Base-by-base conservation (phyloP, 2,329 filamentous ascomycete species). In the Cladosporium austrohemisphaericum region DNA sequence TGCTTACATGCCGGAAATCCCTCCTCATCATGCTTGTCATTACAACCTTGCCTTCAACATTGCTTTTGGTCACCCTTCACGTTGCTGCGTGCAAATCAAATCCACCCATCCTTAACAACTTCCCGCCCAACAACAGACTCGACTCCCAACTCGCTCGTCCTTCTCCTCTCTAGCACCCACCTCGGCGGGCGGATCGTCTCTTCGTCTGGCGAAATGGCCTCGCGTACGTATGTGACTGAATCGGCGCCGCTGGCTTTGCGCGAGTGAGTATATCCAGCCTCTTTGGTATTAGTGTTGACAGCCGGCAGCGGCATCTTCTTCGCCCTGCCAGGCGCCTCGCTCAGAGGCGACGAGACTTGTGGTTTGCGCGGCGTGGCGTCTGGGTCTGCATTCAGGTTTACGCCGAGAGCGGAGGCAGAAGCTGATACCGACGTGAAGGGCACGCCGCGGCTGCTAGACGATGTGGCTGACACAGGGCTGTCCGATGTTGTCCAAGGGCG, bases 81-180 rank as follows among this genome's bases (percentile, higher is more conserved):
- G 6, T 32, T 45, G 4, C 22, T 26, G 6, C 25, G 6, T 26
- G 6, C 6, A 26, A 11, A 23, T 60, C 52, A 71, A 13, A 72
- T 69, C 53, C 72, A 66, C 11, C 69, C 73, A 0, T 80, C 79
- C 53, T 79, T 76, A 8, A 87, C 76, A 51, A 86, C 71, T 63
- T 86, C 80, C 46, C 84, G 71, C 36, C 79, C 82, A 3, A 86
- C 66, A n/a, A 86, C 81, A 46, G 84, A 66, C 63, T 85, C 76
- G 1, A 45, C 41, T 3, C 84, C 84, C 51, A 72, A 76, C 58
- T 87, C 84, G 1, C 74, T 80, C 2, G 82, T 85, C 28, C 85
- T 71, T 45, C 84, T 73, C 28, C 84, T 70, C 65, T 89, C 85
- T 57, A 88, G 70, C 6, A 88, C 78, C 85, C 85, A 88, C 37